These are phyloP conservation scores for Annulohypoxylon moriforme DNA, from an alignment of 495 filamentous ascomycete species.

Conservation along the genomic window DNA sequence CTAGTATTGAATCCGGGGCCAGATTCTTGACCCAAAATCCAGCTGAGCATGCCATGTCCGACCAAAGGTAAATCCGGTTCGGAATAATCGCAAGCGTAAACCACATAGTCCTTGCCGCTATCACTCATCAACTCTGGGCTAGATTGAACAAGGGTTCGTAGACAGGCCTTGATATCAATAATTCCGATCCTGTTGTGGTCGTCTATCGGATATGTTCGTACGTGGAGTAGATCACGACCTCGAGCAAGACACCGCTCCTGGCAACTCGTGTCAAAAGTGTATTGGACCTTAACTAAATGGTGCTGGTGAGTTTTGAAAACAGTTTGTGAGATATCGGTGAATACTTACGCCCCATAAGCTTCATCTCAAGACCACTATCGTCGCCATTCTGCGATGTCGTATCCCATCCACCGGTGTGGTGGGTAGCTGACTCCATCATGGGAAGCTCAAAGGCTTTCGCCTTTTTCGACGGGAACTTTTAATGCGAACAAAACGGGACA, in stretches of 20 bases:
- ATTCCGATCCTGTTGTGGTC: constrained; percentile 80
- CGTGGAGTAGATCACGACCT: constrained; percentile 81
- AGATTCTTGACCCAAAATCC: constrained; percentile 71
- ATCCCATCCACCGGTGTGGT: constrained; percentile 26
- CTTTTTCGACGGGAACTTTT: constrained; percentile 3
- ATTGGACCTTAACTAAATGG: constrained; percentile 87
- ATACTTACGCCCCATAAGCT: constrained; percentile 64
- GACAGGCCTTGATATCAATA: constrained; percentile 88
- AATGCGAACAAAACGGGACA: constrained; percentile 8
- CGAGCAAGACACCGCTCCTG: constrained; percentile 93
- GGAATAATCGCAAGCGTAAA: constrained; percentile 97
- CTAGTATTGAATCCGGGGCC: constrained; percentile 69
- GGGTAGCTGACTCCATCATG: constrained; percentile 39
- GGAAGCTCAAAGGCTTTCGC: constrained; percentile 10
- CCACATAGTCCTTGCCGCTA: constrained; percentile 89
- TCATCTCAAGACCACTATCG: constrained; percentile 58
- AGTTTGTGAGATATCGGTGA: background rate
- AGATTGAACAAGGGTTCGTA: constrained; percentile 79
- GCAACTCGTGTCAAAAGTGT: constrained; percentile 92
- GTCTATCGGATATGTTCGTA: constrained; percentile 84
- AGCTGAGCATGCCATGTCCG: constrained; percentile 95
- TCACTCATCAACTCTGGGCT: constrained; percentile 90
- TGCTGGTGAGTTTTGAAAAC: constrained; percentile 39
- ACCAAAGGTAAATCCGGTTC: constrained; percentile 93
- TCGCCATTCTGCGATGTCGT: constrained; percentile 66